Conservation (phyloP, 2,329 filamentous ascomycete genomes). For the Cercospora sp. region DNA sequence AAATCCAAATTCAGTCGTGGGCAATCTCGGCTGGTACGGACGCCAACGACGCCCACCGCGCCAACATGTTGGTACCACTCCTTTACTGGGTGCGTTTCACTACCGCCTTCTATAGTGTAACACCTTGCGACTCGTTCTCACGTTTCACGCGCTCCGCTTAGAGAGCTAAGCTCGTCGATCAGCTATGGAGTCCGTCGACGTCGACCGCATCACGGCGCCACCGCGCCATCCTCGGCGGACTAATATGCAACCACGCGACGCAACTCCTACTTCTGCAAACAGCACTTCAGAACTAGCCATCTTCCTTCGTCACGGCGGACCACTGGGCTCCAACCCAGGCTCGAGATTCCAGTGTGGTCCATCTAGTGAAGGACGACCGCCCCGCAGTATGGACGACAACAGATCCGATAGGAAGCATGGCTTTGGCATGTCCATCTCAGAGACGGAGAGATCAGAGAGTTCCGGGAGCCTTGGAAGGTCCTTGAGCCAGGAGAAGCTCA, state of each 20-base stretch:
- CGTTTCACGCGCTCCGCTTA: slow-evolving; percentile 3
- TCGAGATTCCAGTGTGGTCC: slow-evolving; percentile 14
- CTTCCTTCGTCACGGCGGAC: slow-evolving; percentile 13
- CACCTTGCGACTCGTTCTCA: slow-evolving; percentile 10
- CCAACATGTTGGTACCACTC: slow-evolving; percentile 8
- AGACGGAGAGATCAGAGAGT: neutral
- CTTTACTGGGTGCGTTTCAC: slow-evolving; percentile 10
- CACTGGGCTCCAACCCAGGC: slow-evolving; percentile 5
- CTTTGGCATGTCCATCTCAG: slow-evolving; percentile 6
- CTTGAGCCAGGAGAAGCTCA: slow-evolving; percentile 16
- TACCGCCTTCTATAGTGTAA: neutral
- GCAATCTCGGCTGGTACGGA: slow-evolving; percentile 10
- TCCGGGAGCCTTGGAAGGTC: slow-evolving; percentile 4
- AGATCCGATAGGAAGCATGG: neutral
- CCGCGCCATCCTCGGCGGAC: slow-evolving; percentile 6
- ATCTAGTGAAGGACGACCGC: slow-evolving; percentile 1
- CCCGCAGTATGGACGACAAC: neutral
- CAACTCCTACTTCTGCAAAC: slow-evolving; percentile 12
- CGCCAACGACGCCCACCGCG: slow-evolving; percentile 5
- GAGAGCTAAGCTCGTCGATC: slow-evolving; percentile 2
- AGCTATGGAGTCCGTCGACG: slow-evolving; percentile 3
- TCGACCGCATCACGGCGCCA: slow-evolving; percentile 4
- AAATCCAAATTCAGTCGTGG: neutral
- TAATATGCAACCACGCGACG: slow-evolving; percentile 14
- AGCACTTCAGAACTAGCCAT: slow-evolving; percentile 12